A percentile compares a stretch with the other conserved stretches of the same genome.
phyloP scores from a whole-genome alignment of 2,329 filamentous ascomycete genomes.

The Fusarium sp. region DNA sequence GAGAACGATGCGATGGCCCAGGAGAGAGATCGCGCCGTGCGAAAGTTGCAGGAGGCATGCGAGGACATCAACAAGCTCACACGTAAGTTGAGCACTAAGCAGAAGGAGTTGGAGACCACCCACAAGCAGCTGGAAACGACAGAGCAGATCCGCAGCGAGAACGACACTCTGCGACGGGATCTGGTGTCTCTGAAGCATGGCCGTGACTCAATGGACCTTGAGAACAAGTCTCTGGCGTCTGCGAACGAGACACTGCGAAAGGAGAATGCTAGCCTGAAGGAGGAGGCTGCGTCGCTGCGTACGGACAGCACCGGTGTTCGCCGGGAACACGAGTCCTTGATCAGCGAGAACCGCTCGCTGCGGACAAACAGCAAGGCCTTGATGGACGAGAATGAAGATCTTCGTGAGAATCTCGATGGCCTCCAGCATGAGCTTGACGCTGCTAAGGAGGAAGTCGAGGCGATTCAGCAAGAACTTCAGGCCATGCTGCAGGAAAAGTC shows the following conservation, averaged over 20 bases:
- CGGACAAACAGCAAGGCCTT: conserved; percentile 55
- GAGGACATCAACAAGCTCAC: conserved; percentile 65
- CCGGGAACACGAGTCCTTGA: conserved; percentile 57
- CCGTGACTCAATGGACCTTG: conserved; percentile 51
- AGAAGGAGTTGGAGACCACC: conserved; percentile 57
- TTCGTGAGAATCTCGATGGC: conserved; percentile 55
- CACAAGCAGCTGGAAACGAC: conserved; percentile 56
- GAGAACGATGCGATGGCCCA: conserved; percentile 71
- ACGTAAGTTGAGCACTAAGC: conserved; percentile 54
- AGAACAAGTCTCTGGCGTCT: conserved; percentile 55
- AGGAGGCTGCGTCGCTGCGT: conserved; percentile 56
- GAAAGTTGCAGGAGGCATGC: conserved; percentile 71
- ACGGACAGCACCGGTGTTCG: conserved; percentile 56
- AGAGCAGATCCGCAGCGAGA: conserved; percentile 53
- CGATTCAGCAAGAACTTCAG: conserved; percentile 52
- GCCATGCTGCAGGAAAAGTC: conserved; percentile 57
- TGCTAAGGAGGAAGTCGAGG: conserved; percentile 55
- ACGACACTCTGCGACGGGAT: conserved; percentile 56
- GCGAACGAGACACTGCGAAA: conserved; percentile 55
- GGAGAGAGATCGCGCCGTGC: conserved; percentile 74
- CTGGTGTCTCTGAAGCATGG: conserved; percentile 54
- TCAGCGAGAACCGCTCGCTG: conserved; percentile 59
- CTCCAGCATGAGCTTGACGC: conserved; percentile 56
- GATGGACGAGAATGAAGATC: conserved; percentile 57
- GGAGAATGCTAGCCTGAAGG: conserved; percentile 51